These are phyloP conservation scores for Ophiobolus disseminans DNA, from an alignment of 2,329 filamentous ascomycete genomes.

Conservation along the genomic window DNA sequence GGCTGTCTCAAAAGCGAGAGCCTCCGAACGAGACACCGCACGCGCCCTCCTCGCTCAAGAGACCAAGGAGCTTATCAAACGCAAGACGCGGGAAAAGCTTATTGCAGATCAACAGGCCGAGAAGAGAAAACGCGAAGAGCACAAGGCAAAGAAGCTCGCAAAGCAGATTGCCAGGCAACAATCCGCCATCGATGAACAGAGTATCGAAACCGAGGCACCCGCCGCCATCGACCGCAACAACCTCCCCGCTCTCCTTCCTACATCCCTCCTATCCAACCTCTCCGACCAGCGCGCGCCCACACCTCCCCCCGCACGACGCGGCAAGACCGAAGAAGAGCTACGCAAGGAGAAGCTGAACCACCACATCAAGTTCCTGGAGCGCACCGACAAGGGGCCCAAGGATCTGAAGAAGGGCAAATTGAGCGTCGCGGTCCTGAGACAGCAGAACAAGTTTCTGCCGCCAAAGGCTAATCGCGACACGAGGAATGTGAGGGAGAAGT, in stretches of 20 bases:
- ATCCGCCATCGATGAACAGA: constrained; percentile 7
- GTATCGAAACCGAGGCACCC: constrained; percentile 3
- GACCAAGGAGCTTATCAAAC: constrained; percentile 38
- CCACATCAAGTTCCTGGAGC: constrained; percentile 58
- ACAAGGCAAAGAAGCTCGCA: constrained; percentile 40
- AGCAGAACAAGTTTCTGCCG: constrained; percentile 49
- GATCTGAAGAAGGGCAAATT: constrained; percentile 58
- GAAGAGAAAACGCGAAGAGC: constrained; percentile 39
- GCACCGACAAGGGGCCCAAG: constrained; percentile 56
- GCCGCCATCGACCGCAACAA: constrained; percentile 37
- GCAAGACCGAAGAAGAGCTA: constrained; percentile 39
- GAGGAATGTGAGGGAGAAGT: constrained; percentile 48
- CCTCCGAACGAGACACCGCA: constrained; percentile 36
- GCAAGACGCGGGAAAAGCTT: constrained; percentile 37
- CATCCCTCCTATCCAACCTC: constrained; percentile 58
- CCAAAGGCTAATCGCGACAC: constrained; percentile 53
- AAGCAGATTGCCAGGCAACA: constrained; percentile 21
- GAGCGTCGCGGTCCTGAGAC: constrained; percentile 58
- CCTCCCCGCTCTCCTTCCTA: constrained; percentile 60
- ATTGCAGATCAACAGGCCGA: constrained; percentile 42
- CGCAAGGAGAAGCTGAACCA: constrained; percentile 56
- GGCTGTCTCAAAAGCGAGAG: constrained; percentile 37
- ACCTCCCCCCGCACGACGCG: constrained; percentile 44
- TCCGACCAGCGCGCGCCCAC: constrained; percentile 55
- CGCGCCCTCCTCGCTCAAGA: constrained; percentile 40